phyloP scores from a whole-genome alignment of 768 basidiomycete species.

The Sistotremastrum suecicum region DNA sequence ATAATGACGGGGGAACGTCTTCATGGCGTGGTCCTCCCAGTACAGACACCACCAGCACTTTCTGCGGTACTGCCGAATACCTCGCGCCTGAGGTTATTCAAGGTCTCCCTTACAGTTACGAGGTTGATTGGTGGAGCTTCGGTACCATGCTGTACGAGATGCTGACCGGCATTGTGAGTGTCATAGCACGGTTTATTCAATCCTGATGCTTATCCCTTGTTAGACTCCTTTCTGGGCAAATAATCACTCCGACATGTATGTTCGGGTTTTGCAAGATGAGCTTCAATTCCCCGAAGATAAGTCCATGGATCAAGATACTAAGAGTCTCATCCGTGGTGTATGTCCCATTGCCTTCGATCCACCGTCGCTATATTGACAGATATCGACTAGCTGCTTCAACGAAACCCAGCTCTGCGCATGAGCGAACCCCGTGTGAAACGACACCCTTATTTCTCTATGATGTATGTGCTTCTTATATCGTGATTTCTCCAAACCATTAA shows the following conservation, averaged over 20 bases:
- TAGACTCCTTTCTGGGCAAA: constrained; percentile 90
- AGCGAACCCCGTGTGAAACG: constrained; percentile 88
- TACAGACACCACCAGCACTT: constrained; percentile 66
- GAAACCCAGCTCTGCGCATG: constrained; percentile 81
- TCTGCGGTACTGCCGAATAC: constrained; percentile 95
- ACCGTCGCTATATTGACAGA: not conserved
- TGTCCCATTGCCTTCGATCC: constrained; percentile 16
- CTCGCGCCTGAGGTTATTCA: constrained; percentile 95
- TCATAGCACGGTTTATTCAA: constrained; percentile 8
- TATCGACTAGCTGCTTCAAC: constrained; percentile 63
- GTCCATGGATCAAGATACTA: constrained; percentile 90
- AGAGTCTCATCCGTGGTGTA: constrained; percentile 88
- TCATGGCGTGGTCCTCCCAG: constrained; percentile 44
- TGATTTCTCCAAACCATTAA: constrained; percentile 8
- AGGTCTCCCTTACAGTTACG: constrained; percentile 78
- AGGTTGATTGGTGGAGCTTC: constrained; percentile 97
- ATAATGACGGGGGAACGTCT: constrained; percentile 33
- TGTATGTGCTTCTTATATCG: constrained; percentile 33
- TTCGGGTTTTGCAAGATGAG: constrained; percentile 81
- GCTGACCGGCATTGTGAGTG: constrained; percentile 84
- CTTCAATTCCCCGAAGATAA: constrained; percentile 80
- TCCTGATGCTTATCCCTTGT: constrained; percentile 7
- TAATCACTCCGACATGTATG: constrained; percentile 92
- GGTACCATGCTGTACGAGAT: constrained; percentile 98
- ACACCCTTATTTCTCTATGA: constrained; percentile 92